Percentiles rank a stretch among this genome's conserved stretches.
Conservation (phyloP, 495 filamentous ascomycete species). For the Chaetomium cochliodes region DNA sequence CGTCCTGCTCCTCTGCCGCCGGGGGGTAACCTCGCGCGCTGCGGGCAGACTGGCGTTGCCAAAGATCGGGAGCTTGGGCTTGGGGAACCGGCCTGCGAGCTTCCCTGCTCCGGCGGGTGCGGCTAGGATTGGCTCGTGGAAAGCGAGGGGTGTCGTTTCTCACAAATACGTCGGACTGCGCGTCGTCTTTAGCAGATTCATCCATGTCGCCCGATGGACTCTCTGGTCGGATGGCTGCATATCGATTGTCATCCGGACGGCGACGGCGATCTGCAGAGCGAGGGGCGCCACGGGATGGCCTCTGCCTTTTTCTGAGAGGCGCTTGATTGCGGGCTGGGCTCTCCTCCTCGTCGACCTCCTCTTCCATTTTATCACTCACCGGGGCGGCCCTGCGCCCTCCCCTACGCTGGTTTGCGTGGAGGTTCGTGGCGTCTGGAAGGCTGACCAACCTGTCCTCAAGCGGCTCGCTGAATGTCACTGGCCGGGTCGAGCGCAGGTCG, state of each 20-base stretch:
- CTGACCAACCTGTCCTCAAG: background rate
- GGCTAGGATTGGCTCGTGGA: background rate
- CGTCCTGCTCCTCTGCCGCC: background rate
- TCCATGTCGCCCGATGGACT: background rate
- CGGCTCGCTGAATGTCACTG: background rate
- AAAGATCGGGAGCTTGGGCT: background rate
- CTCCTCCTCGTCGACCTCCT: background rate
- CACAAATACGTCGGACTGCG: background rate
- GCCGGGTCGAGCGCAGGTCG: background rate
- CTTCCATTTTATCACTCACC: background rate
- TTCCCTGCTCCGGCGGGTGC: too few relatives aligned
- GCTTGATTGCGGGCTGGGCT: too few relatives aligned
- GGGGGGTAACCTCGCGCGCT: background rate
- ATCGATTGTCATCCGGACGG: too few relatives aligned
- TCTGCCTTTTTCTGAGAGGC: background rate
- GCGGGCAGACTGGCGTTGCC: background rate
- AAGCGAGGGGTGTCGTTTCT: background rate
- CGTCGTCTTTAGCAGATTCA: background rate
- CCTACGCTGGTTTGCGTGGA: background rate
- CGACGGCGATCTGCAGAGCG: too few relatives aligned
- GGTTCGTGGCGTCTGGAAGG: background rate
- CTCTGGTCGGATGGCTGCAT: too few relatives aligned
- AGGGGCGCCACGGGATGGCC: background rate
- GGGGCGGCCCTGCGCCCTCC: too few relatives aligned
- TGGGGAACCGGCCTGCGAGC: background rate